A percentile compares a stretch with the other conserved stretches of the same genome.
Conservation (phyloP, 2,329 filamentous ascomycete genomes). For the Xylariaceae sp. region DNA sequence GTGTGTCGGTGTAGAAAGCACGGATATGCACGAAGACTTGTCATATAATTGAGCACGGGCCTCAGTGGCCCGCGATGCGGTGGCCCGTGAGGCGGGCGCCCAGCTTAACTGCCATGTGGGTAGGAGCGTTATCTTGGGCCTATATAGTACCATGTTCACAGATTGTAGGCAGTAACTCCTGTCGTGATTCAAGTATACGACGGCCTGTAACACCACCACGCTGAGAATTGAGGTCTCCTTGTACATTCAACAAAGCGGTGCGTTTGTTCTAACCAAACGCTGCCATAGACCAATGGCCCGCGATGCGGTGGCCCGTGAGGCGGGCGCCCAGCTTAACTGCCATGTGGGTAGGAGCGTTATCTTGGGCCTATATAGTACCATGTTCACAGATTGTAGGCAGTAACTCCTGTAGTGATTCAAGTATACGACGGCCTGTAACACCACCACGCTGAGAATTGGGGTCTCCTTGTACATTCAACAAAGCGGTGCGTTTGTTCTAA, state of each 20-base stretch:
- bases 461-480: neutral
- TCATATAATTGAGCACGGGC: neutral
- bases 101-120: neutral
- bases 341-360: conserved; percentile 2
- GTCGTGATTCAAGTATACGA: neutral
- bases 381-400: conserved; percentile 1
- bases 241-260: neutral
- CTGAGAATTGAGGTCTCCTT: neutral
- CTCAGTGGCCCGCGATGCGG: neutral
- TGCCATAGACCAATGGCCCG: neutral
- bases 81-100: neutral
- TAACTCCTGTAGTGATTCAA: neutral
- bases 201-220: neutral
- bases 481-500: neutral
- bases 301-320: too few relatives aligned
- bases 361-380: conserved; percentile 2
- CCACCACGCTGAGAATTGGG: neutral
- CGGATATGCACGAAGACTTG: neutral
- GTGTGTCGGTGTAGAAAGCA: neutral
- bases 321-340: too few relatives aligned
- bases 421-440: neutral
- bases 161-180: neutral
- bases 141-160: conserved; percentile 3
- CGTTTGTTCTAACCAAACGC: neutral
- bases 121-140: conserved; percentile 1